A percentile compares a stretch with the other conserved stretches of the same genome.
These are phyloP conservation scores for Fagopyrum tataricum DNA, from an alignment of 148 eudicot species.

Conservation along the genomic window DNA sequence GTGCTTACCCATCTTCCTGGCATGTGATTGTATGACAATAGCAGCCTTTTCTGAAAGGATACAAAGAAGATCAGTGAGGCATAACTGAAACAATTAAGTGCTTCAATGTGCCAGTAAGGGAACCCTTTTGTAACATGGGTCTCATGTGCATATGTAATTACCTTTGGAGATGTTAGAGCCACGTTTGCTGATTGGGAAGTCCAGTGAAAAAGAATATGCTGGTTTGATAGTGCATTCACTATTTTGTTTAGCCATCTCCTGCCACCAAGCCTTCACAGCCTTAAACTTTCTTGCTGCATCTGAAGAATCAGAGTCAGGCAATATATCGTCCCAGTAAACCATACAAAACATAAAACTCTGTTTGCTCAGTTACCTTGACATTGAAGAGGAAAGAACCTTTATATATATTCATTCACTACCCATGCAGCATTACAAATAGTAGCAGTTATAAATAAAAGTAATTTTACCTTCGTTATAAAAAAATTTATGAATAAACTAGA, in stretches of 20 bases:
- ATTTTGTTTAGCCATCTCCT: constrained; percentile 69
- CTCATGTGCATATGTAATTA: constrained; percentile 7
- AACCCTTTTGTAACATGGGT: not conserved
- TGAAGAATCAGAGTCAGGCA: constrained; percentile 20
- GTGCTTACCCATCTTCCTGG: constrained; percentile 33
- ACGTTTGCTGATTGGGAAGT: constrained; percentile 26
- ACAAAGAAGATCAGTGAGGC: not conserved
- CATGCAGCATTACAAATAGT: not conserved
- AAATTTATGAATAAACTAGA: not conserved
- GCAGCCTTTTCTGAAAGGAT: constrained; percentile 57
- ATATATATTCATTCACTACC: not conserved
- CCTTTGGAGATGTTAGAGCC: constrained; percentile 38
- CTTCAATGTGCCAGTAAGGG: not conserved
- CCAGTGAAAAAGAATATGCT: constrained; percentile 18
- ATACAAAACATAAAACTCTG: not conserved
- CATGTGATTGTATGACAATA: constrained; percentile 50
- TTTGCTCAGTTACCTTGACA: not conserved
- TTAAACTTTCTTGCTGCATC: constrained; percentile 57
- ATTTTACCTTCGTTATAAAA: too few species aligned
- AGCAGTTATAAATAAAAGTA: too few species aligned
- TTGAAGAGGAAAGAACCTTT: not conserved
- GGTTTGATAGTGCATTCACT: constrained; percentile 24
- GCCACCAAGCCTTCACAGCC: constrained; percentile 85
- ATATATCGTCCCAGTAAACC: not conserved
- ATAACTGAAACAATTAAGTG: not conserved